A percentile compares a stretch with the other conserved stretches of the same genome.
Evolutionary conservation across 2,329 filamentous ascomycete species (phyloP).

Genomic region (Ceratocystis smalleyi): DNA sequence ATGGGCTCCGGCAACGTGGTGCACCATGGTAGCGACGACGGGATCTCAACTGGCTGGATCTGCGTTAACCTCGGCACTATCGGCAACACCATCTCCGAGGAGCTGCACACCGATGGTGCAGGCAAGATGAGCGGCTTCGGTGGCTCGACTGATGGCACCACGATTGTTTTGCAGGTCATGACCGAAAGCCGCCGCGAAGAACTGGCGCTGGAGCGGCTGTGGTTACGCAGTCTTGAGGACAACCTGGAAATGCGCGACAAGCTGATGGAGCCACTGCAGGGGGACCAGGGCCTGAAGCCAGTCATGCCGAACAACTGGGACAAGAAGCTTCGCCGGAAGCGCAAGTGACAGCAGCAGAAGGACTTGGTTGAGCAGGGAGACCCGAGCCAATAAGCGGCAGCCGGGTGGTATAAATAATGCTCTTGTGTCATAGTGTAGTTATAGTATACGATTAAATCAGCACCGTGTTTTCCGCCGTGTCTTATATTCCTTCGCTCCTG

Average conservation of each 20-base stretch:
- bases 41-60: constrained; percentile 86
- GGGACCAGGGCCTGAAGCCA: background rate
- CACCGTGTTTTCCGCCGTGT: background rate
- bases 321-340: constrained; percentile 14
- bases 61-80: constrained; percentile 76
- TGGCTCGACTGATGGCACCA: constrained; percentile 28
- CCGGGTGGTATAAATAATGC: background rate
- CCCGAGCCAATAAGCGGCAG: background rate
- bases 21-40: constrained; percentile 56
- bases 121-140: constrained; percentile 67
- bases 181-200: constrained; percentile 38
- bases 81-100: constrained; percentile 36
- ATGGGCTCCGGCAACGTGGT: constrained; percentile 56
- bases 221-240: constrained; percentile 27
- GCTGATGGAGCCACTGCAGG: constrained; percentile 2
- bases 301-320: constrained; percentile 15
- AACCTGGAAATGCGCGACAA: constrained; percentile 23
- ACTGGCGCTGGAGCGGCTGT: constrained; percentile 38
- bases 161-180: constrained; percentile 42
- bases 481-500: background rate
- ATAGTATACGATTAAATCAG: background rate
- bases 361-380: background rate
- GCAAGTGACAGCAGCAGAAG: constrained; percentile 13
- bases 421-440: background rate
- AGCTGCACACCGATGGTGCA: constrained; percentile 30